Base-by-base conservation (phyloP, 345 rosid genomes). In the Salix exigua region DNA sequence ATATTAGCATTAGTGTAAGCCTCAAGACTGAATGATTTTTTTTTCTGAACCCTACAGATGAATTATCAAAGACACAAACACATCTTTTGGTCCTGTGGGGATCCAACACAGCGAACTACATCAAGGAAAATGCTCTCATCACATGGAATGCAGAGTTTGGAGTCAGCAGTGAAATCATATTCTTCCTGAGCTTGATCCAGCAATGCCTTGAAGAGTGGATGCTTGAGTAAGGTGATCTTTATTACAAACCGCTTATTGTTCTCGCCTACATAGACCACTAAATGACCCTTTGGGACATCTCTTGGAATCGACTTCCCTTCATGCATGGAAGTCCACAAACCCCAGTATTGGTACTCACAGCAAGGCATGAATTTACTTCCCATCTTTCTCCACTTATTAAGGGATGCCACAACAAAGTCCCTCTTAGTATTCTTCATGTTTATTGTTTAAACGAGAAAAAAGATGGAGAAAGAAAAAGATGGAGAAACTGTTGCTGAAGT, bases 211-310 rank as follows among this genome's bases (percentile, higher is more conserved):
- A 94, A 90, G 68, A 91, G 89, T 42, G 97, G 97, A 68, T 94
- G 92, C 50, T 85, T 74, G 78, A 94, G 97, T 67, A 92, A 83
- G 73, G 66, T 81, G 66, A 88, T 78, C 75, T 90, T 91, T 82
- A 92, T 91, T 75, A 94, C 95, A 75, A 85, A 91, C 81, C 97
- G 82, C 83, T 75, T 90, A 81, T 55, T 78, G 31, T 88, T 80
- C 31, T 94, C 92, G 1, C 98, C 98, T 5, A 91, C 97, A 66
- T 94, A 92, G 9, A 94, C 95, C 40, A 85, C 95, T 10, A 92
- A 79, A 77, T 92, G 97, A 70, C 97, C 97, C 73, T 88, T 94
- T 6, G 98, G 97, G 4, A 94, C 94, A 77, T 94, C 97, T 74
- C 77, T 82, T 33, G 98, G 98, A 68, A 90, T 89, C 46, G 81